Percentiles rank a stretch among this genome's conserved stretches.
Conservation (phyloP, 2,329 filamentous ascomycete genomes). For the Apiospora saccharicola region DNA sequence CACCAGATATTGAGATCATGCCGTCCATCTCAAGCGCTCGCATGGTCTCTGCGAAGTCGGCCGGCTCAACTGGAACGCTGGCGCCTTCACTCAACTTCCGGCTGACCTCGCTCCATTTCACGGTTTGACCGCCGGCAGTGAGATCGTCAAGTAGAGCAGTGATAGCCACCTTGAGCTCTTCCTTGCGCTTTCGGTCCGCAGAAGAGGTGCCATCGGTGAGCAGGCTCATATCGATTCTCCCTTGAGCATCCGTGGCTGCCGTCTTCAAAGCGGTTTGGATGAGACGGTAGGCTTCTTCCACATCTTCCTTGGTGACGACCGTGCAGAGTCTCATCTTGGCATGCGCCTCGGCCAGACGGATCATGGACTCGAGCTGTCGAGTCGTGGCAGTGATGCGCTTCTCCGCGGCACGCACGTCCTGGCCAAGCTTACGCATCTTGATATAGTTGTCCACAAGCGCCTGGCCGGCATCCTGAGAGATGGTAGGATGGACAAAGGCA, state of each 20-base stretch:
- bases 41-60: constrained; percentile 85
- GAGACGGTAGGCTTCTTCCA: constrained; percentile 87
- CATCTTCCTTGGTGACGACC: constrained; percentile 81
- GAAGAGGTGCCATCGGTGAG: constrained; percentile 93
- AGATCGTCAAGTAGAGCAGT: constrained; percentile 82
- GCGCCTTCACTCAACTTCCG: constrained; percentile 75
- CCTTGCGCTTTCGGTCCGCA: constrained; percentile 81
- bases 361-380: constrained; percentile 97
- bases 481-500: constrained; percentile 80
- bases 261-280: constrained; percentile 96
- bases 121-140: constrained; percentile 70
- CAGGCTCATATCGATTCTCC: constrained; percentile 95
- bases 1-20: constrained; percentile 78
- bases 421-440: constrained; percentile 91
- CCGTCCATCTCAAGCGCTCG: constrained; percentile 85
- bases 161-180: constrained; percentile 84
- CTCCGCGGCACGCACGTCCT: constrained; percentile 85
- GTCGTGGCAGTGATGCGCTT: constrained; percentile 98
- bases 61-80: constrained; percentile 74
- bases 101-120: constrained; percentile 81
- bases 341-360: constrained; percentile 93
- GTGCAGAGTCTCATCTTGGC: constrained; percentile 92
- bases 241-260: constrained; percentile 91
- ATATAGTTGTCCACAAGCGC: constrained; percentile 90
- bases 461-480: constrained; percentile 80